A percentile compares a stretch with the other conserved stretches of the same genome.
These are phyloP conservation scores for Pseudocercospora crystallina DNA, from an alignment of 2,329 filamentous ascomycete species.

Conservation along the genomic window DNA sequence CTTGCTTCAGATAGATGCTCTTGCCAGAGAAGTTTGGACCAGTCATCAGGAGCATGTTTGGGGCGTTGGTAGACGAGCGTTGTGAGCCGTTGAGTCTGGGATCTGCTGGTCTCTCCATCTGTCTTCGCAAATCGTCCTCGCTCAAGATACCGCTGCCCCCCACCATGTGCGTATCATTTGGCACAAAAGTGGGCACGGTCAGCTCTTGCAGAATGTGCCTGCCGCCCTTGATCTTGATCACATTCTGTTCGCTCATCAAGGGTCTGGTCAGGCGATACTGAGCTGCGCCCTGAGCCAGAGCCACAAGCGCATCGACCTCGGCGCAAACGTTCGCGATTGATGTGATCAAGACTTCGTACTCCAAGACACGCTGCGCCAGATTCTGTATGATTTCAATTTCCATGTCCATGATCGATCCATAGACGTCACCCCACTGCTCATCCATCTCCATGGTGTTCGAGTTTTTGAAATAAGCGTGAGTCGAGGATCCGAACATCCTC, in stretches of 20 bases:
- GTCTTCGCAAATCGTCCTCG: slow-evolving; percentile 1
- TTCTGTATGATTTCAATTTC: slow-evolving; percentile 86
- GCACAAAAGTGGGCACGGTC: slow-evolving; percentile 74
- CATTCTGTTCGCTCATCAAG: slow-evolving; percentile 66
- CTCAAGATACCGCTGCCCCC: slow-evolving; percentile 53
- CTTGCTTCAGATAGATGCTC: slow-evolving; percentile 91
- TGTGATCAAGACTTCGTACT: slow-evolving; percentile 65
- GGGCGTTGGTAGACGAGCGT: slow-evolving; percentile 30
- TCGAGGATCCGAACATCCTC: slow-evolving; percentile 68
- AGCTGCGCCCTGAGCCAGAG: slow-evolving; percentile 73
- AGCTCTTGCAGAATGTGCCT: slow-evolving; percentile 86
- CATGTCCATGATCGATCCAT: slow-evolving; percentile 78
- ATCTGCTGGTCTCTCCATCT: slow-evolving; percentile 1
- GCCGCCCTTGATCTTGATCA: slow-evolving; percentile 73
- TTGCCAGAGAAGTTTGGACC: slow-evolving; percentile 97
- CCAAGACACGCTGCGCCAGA: slow-evolving; percentile 69
- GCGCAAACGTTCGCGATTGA: slow-evolving; percentile 77
- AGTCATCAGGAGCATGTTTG: slow-evolving; percentile 77
- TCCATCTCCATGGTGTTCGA: slow-evolving; percentile 78
- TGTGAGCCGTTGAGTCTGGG: slow-evolving; percentile 3
- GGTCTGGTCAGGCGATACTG: slow-evolving; percentile 72
- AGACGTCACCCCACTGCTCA: slow-evolving; percentile 77
- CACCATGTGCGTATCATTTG: slow-evolving; percentile 72
- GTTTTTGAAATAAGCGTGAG: slow-evolving; percentile 78
- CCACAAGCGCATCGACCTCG: slow-evolving; percentile 81